Percentiles rank a stretch among this genome's conserved stretches.
These are phyloP conservation scores for Exsudoporus frostii DNA, from an alignment of 768 basidiomycete genomes.

Conservation along the genomic window DNA sequence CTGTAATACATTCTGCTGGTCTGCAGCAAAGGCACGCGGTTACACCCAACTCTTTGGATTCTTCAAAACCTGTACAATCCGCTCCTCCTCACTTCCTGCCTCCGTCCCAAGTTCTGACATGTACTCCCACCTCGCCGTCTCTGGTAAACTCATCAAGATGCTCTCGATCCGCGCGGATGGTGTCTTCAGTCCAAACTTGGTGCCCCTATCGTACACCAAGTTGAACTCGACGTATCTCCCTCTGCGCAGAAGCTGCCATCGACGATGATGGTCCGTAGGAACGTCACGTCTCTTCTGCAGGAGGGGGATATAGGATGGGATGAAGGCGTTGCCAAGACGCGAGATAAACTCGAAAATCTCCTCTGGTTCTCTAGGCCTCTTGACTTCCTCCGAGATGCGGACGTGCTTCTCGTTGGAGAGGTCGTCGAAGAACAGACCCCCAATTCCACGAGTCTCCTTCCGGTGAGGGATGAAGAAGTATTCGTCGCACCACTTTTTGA, in stretches of 20 bases:
- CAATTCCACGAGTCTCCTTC: constrained; percentile 80
- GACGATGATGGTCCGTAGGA: constrained; percentile 62
- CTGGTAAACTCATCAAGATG: constrained; percentile 86
- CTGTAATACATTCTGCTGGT: neutral
- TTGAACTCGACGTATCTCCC: constrained; percentile 97
- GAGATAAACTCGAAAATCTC: constrained; percentile 78
- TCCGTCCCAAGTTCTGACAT: constrained; percentile 69
- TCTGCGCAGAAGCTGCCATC: constrained; percentile 91
- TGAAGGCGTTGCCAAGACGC: constrained; percentile 72
- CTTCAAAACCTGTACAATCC: constrained; percentile 57
- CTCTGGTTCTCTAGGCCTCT: constrained; percentile 55
- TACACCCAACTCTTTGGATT: constrained; percentile 63
- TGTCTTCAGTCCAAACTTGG: constrained; percentile 81
- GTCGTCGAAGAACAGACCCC: constrained; percentile 97
- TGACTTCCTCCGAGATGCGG: constrained; percentile 46
- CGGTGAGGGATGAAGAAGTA: constrained; percentile 95
- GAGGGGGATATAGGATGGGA: constrained; percentile 90
- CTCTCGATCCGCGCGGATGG: constrained; percentile 88
- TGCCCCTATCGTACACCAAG: constrained; percentile 81
- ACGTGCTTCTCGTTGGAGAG: constrained; percentile 63
- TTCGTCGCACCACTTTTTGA: constrained; percentile 97
- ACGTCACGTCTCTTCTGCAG: constrained; percentile 58
- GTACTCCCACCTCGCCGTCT: constrained; percentile 89
- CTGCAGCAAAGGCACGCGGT: neutral
- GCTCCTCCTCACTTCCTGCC: constrained; percentile 62